These are phyloP conservation scores for Rhodomyrtus psidioides DNA, from an alignment of 441 rosid species.

Conservation along the genomic window DNA sequence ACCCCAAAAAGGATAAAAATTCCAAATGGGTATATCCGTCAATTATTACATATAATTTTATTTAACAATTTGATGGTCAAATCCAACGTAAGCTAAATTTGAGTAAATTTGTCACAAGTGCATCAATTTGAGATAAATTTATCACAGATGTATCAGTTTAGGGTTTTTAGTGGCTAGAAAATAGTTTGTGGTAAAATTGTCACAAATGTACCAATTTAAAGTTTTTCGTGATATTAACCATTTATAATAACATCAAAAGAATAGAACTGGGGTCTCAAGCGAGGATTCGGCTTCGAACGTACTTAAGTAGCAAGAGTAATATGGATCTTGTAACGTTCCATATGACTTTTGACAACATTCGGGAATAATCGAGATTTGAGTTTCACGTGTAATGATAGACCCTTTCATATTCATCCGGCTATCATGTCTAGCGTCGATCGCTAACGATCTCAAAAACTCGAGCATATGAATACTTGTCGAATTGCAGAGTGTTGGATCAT, in stretches of 20 bases:
- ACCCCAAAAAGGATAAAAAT: too few species aligned
- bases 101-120: too few species aligned
- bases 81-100: too few species aligned
- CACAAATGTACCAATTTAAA: too few species aligned
- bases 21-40: too few species aligned
- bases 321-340: background rate
- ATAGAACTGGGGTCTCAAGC: background rate
- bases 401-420: background rate
- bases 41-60: too few species aligned
- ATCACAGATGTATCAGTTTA: too few species aligned
- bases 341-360: background rate
- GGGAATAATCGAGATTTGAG: background rate
- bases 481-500: background rate
- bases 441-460: background rate
- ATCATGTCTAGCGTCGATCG: background rate
- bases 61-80: too few species aligned
- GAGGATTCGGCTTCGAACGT: background rate
- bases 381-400: background rate
- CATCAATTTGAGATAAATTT: too few species aligned
- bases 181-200: too few species aligned
- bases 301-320: background rate
- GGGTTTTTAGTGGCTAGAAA: too few species aligned
- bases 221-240: too few species aligned
- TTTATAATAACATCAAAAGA: background rate
- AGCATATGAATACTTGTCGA: background rate